A percentile compares a stretch with the other conserved stretches of the same genome.
phyloP scores from a whole-genome alignment of 768 basidiomycete genomes.

The Kwoniella bestiolae region DNA sequence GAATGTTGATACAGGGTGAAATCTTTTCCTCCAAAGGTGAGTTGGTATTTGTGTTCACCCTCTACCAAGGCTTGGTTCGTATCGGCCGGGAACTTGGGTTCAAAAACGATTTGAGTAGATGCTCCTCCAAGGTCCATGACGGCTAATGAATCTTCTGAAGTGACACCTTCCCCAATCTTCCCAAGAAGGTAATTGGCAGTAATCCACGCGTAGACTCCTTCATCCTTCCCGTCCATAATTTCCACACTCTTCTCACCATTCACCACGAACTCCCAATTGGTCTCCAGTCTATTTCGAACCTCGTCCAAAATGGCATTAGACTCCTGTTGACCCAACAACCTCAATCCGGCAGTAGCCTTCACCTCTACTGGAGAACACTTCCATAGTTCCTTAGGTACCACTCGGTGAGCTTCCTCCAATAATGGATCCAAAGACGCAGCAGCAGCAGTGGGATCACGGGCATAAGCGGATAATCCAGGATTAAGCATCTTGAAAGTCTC shows the following conservation, averaged over 20 bases:
- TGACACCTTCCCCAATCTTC: constrained; percentile 67
- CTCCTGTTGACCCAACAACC: constrained; percentile 69
- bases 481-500: constrained; percentile 84
- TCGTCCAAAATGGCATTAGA: constrained; percentile 74
- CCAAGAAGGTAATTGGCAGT: constrained; percentile 91
- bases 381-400: constrained; percentile 71
- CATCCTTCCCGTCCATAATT: constrained; percentile 94
- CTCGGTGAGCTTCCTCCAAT: constrained; percentile 75
- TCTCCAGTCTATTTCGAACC: constrained; percentile 67
- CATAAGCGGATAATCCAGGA: constrained; percentile 76
- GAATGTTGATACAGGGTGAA: constrained; percentile 94
- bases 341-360: constrained; percentile 87
- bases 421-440: constrained; percentile 78
- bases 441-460: constrained; percentile 67
- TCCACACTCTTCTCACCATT: constrained; percentile 67
- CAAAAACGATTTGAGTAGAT: constrained; percentile 96
- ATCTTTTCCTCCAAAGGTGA: constrained; percentile 71
- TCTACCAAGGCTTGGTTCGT: constrained; percentile 63
- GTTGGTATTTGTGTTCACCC: constrained; percentile 89
- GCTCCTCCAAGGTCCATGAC: constrained; percentile 96
- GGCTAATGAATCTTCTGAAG: constrained; percentile 70
- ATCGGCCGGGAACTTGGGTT: constrained; percentile 68
- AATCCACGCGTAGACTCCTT: constrained; percentile 92
- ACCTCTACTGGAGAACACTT: constrained; percentile 85
- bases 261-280: constrained; percentile 71